Base-by-base conservation (phyloP, 2,329 filamentous ascomycete species). In the Didymella arachidicola region DNA sequence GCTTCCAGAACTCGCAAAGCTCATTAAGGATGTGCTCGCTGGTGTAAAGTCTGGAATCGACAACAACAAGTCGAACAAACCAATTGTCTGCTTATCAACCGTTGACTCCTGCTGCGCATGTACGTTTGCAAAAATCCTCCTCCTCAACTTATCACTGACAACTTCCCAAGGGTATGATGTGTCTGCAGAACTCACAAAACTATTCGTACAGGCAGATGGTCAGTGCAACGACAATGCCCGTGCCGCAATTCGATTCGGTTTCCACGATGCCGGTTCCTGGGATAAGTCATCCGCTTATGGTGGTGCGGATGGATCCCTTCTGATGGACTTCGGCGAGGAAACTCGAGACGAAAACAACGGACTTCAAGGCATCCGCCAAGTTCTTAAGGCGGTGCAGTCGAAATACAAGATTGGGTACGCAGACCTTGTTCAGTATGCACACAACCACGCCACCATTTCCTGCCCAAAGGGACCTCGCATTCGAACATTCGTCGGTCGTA, bases 401-500 rank as follows among this genome's bases (percentile, higher is more conserved):
- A 75, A 79, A 54, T 81, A 79, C 58, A 71, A 75, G 16, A 77
- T 84, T n/a, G 75, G 78, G 11, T 81, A 83, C 62, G 84, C 84
- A 18, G 84, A 87, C 69, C 73, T 86, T 19, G 81, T 84, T 39
- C 82, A 85, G 67, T 80, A 84, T 48, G 82, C 79, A 2, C 68
- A 70, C 76, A 71, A 77, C 74, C 46, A 82, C 39, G 83, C 80
- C 4, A 81, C 82, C 4, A 78, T 82, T 2, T 77, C 78, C 22
- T 84, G 84, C 50, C 80, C 83, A 1, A 74, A 82, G n/a, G 84
- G 84, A 0, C 84, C 83, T 3, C 77, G 79, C 11, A 80, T 86
- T 36, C 71, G 77, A 16, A 79, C 79, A n/a, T 82, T 81, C 58
- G 78, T 83, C 7, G 83, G 84, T 29, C 78, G 84, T 49, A 74